Base-by-base conservation (phyloP, 2,329 filamentous ascomycete genomes). In the Leptographium wingfieldii region DNA sequence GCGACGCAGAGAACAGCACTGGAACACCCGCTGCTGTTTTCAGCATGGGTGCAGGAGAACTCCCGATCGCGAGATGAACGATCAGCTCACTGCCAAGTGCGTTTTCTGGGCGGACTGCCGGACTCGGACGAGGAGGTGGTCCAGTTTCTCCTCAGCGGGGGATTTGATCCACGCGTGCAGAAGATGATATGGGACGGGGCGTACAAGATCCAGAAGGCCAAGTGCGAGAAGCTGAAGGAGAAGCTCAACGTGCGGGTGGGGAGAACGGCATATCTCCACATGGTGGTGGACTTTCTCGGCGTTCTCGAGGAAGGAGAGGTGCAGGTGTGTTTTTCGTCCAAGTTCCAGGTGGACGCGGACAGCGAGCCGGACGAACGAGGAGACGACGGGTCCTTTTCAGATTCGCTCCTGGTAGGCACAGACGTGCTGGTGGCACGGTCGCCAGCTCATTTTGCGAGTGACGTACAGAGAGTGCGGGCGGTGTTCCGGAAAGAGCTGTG, bases 381-480 rank as follows among this genome's bases (percentile, higher is more conserved):
- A 0, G 79, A 80, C 1, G 77, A 77, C 0, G 64, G 63, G 7
- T 64, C 60, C 9, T 78, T 81, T 43, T 77, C 74, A 0, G 81
- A 80, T 49, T 79, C 77, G 0, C 68, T 79, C 6, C 69, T 90
- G 1, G 74, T 84, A 46, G 76, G 77, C 0, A 73, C 77, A 19
- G 80, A 90, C 16, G 72, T 89, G 0, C 73, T 92, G 0, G 84
- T 92, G 0, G 83, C 84, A 0, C 78, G 88, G 25, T 82, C 84
- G 1, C 88, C 88, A 0, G 84, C 87, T 0, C 82, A 90, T 66
- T 81, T 85, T 27, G 75, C 77, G 0, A 88, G 84, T 33, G 88
- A 94, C 63, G 83, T 92, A 0, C 88, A 92, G 66, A 86, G 80
- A 59, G 85, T 86, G 9, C 77, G 72, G 46, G 80, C 77, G 0